Evolutionary conservation across 1,284 basidiomycete species (phyloP), one percentile per base, ranked within the genome.

Genomic region (Marasmius fiardii): DNA sequence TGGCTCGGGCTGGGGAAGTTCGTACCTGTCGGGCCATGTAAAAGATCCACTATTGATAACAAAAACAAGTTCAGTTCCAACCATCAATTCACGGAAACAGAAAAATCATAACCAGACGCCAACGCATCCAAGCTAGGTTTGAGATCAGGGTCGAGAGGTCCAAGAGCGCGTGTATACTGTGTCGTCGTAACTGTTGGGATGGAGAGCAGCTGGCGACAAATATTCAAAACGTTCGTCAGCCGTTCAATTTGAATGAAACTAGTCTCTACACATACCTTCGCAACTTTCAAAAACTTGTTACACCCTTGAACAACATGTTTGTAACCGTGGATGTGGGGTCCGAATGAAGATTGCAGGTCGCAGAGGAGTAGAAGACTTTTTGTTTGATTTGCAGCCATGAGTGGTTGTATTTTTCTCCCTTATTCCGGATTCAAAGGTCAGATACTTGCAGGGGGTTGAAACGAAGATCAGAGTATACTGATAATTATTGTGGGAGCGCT

Each of bases 141-240:
- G n/a, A 41, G 39, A 14, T 16, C 39, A n/a, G 84, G 77, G 45
- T 86, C 83, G 2, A 86, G 91, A 11, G 75, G 71, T 0, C 93
- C 93, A 33, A 95, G 80, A 0, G 82, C 92, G 77, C 76, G 83
- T 1, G 90, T 80, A 66, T 93, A 92, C 71, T 96, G 93, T 61
- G 94, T 93, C 0, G 93, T 95, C 14, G 78, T 83, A 23, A 94
- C 70, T 12, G 94, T 85, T 43, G 86, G 86, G 45, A 91, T 80
- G 54, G 82, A 75, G 47, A 91, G 75, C 54, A 88, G 71, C 83
- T 87, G 60, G 14, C 51, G 56, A 41, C n/a, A 20, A 39, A 18
- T 20, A 39, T 43, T 28, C 31, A 26, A 18, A 26, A 43, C n/a
- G 21, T 34, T 33, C 43, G 28, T 44, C 4, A 31, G 10, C 28